phyloP scores from a whole-genome alignment of 2,329 filamentous ascomycete species.

The Decorospora gaudefroyi region DNA sequence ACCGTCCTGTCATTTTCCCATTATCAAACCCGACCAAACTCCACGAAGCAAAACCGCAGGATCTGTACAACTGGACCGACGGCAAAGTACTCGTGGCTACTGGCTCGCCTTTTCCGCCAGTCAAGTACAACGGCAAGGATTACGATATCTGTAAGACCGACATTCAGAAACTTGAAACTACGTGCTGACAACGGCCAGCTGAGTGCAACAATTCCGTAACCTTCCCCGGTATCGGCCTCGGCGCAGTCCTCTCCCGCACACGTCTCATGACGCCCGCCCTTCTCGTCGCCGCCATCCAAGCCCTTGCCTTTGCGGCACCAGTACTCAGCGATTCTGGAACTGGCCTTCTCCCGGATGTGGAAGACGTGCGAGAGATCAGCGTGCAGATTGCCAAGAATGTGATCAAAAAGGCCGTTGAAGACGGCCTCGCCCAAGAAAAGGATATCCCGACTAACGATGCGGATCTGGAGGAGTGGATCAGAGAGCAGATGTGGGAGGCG shows the following conservation, averaged over 20 bases:
- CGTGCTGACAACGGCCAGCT: slow-evolving; percentile 52
- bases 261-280: slow-evolving; percentile 73
- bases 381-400: slow-evolving; percentile 77
- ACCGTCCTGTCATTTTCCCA: slow-evolving; percentile 83
- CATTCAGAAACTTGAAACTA: background rate
- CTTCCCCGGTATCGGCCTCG: slow-evolving; percentile 85
- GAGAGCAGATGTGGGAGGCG: slow-evolving; percentile 79
- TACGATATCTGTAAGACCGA: slow-evolving; percentile 61
- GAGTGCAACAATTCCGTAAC: slow-evolving; percentile 90
- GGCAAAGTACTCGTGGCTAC: slow-evolving; percentile 80
- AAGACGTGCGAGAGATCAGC: slow-evolving; percentile 73
- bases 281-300: slow-evolving; percentile 78
- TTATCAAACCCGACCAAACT: slow-evolving; percentile 83
- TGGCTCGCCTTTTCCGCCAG: slow-evolving; percentile 78
- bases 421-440: slow-evolving; percentile 67
- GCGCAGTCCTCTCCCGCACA: slow-evolving; percentile 71
- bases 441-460: slow-evolving; percentile 64
- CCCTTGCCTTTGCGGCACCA: slow-evolving; percentile 71
- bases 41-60: slow-evolving; percentile 78
- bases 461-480: slow-evolving; percentile 71
- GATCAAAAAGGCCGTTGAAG: slow-evolving; percentile 70
- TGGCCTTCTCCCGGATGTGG: slow-evolving; percentile 76
- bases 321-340: slow-evolving; percentile 65
- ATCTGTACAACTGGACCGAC: slow-evolving; percentile 77
- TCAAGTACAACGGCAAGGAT: slow-evolving; percentile 61